Evolutionary conservation across 1,284 basidiomycete genomes (phyloP).

Genomic region (Tilletia walkeri): DNA sequence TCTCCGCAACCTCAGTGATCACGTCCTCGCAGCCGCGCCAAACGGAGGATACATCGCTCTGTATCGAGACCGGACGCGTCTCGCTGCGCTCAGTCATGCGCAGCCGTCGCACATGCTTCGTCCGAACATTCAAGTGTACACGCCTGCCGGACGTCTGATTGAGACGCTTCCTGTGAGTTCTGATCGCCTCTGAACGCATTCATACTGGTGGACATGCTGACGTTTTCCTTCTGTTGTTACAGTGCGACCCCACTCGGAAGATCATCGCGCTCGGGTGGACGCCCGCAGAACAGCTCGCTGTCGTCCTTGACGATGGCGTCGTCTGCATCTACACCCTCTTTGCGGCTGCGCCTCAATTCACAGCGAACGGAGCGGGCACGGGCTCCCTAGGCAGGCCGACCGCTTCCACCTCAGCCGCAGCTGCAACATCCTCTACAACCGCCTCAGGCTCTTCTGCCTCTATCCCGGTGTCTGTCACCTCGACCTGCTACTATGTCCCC

Average conservation of each 20-base stretch:
- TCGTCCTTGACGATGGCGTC: constrained; percentile 86
- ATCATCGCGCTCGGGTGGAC: constrained; percentile 83
- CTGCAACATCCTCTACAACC: constrained; percentile 3
- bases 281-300: constrained; percentile 71
- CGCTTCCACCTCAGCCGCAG: constrained; percentile 5
- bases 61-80: constrained; percentile 78
- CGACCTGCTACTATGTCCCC: constrained; percentile 74
- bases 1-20: constrained; percentile 75
- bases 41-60: constrained; percentile 87
- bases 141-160: constrained; percentile 58
- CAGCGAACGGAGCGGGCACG: neutral
- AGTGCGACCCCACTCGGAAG: constrained; percentile 75
- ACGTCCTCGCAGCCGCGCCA: constrained; percentile 74
- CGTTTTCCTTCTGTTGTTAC: constrained; percentile 27
- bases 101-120: constrained; percentile 62
- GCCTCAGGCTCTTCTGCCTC: neutral
- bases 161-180: constrained; percentile 55
- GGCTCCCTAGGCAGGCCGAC: constrained; percentile 17
- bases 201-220: constrained; percentile 50
- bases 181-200: constrained; percentile 31
- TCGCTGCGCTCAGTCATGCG: constrained; percentile 71
- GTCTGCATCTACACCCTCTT: constrained; percentile 83
- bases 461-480: constrained; percentile 35
- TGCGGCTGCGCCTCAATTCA: constrained; percentile 16
- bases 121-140: constrained; percentile 63